Conservation (phyloP, 2,329 filamentous ascomycete genomes). For the Colletotrichum tabaci region DNA sequence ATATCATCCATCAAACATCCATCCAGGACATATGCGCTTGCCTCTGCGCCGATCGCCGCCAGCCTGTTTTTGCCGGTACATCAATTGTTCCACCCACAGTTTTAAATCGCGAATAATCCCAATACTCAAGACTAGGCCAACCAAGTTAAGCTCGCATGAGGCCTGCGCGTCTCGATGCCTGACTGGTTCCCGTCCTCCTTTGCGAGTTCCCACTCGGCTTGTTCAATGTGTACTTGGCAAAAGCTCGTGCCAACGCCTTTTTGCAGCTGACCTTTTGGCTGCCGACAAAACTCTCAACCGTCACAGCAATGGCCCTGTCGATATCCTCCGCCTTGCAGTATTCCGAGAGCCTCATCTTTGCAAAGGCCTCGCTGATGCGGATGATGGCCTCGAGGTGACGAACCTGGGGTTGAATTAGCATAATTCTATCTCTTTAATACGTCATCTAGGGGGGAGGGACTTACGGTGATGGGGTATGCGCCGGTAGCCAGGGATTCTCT, state of each 20-base stretch:
- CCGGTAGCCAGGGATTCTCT: slow-evolving; percentile 93
- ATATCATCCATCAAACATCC: slow-evolving; percentile 32
- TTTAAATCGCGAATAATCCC: slow-evolving; percentile 23
- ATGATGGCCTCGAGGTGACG: slow-evolving; percentile 98
- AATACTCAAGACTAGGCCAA: slow-evolving; percentile 1
- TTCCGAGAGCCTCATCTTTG: slow-evolving; percentile 97
- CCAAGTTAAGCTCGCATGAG: slow-evolving; percentile 33
- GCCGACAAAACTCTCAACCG: slow-evolving; percentile 94
- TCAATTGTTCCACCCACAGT: slow-evolving; percentile 14
- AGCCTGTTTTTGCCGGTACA: slow-evolving; percentile 27
- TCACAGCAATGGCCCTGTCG: slow-evolving; percentile 96
- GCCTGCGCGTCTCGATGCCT: slow-evolving; percentile 38
- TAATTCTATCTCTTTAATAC: background rate
- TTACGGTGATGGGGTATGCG: slow-evolving; percentile 96
- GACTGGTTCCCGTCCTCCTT: slow-evolving; percentile 45
- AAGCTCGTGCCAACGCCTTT: slow-evolving; percentile 93
- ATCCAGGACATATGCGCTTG: slow-evolving; percentile 28
- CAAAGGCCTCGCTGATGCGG: slow-evolving; percentile 93
- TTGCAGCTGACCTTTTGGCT: slow-evolving; percentile 98
- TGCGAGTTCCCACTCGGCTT: slow-evolving; percentile 56
- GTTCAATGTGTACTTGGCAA: slow-evolving; percentile 89
- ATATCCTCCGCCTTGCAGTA: slow-evolving; percentile 94
- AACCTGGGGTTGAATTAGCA: slow-evolving; percentile 70
- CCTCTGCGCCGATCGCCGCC: slow-evolving; percentile 41
- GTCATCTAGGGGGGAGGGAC: slow-evolving; percentile 56